A percentile compares a stretch with the other conserved stretches of the same genome.
These are phyloP conservation scores for Lactuca sativa DNA, from an alignment of 129 eudicot genomes.

Conservation along the genomic window DNA sequence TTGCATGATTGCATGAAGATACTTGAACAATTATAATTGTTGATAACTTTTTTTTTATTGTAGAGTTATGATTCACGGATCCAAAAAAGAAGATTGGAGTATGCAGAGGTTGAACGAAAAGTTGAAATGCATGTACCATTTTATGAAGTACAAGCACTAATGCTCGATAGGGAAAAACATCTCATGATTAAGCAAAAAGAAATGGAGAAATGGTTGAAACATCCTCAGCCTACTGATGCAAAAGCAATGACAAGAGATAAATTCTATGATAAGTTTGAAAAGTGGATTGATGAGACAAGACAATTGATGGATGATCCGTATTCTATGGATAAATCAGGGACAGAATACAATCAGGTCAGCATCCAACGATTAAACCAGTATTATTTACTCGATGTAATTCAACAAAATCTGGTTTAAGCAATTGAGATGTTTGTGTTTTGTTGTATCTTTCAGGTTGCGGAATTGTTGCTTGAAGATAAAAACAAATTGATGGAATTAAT, in stretches of 20 bases:
- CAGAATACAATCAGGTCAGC: slow-evolving; percentile 26
- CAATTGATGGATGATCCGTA: slow-evolving; percentile 32
- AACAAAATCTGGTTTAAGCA: neutral
- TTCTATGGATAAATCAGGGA: slow-evolving; percentile 16
- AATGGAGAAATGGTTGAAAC: slow-evolving; percentile 16
- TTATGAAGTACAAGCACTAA: slow-evolving; percentile 27
- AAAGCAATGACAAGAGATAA: slow-evolving; percentile 6
- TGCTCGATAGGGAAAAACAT: slow-evolving; percentile 26
- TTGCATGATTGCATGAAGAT: neutral
- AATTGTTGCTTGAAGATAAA: slow-evolving; percentile 25
- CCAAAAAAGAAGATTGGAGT: slow-evolving; percentile 10
- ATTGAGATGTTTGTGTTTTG: neutral
- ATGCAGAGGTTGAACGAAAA: slow-evolving; percentile 30
- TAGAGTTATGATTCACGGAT: neutral
- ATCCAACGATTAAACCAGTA: neutral
- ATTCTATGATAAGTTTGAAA: slow-evolving; percentile 10
- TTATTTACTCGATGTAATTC: neutral
- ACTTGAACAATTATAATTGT: neutral
- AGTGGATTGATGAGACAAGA: slow-evolving; percentile 23
- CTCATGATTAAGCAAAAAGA: slow-evolving; percentile 8
- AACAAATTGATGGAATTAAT: neutral
- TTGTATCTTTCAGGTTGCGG: slow-evolving; percentile 3
- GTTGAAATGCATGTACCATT: slow-evolving; percentile 29
- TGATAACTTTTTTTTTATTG: neutral
- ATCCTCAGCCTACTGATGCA: neutral